Percentiles rank a stretch among this genome's conserved stretches.
Evolutionary conservation across 345 rosid genomes (phyloP).

Genomic region (Excoecaria cochinchinensis): DNA sequence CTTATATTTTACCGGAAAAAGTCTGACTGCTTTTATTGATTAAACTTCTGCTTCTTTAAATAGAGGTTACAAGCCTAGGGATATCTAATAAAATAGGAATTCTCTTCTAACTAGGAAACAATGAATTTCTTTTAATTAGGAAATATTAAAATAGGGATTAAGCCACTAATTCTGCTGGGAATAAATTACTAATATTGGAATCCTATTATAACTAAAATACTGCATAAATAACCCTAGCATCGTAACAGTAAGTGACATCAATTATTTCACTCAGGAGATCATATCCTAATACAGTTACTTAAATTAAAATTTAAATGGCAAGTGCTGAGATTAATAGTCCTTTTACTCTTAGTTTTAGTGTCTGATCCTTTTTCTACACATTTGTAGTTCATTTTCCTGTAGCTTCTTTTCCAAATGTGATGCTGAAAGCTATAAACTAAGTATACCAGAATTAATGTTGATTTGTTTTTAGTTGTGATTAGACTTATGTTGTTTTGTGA

Average conservation of each 20-base stretch:
- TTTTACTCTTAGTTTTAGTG: not conserved
- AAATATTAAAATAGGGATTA: no score
- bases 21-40: no score
- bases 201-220: no score
- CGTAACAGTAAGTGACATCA: not conserved
- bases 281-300: not conserved
- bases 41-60: no score
- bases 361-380: not conserved
- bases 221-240: no score
- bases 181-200: no score
- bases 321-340: not conserved
- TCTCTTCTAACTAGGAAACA: no score
- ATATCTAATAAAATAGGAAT: no score
- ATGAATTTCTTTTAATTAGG: no score
- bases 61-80: no score
- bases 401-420: not conserved
- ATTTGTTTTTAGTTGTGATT: not conserved
- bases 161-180: no score
- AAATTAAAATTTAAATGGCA: not conserved
- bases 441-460: not conserved
- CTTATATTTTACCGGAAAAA: no score
- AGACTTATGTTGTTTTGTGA: not conserved
- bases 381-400: not conserved
- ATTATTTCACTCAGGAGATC: not conserved
- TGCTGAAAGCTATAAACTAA: not conserved